A percentile compares a stretch with the other conserved stretches of the same genome.
These are phyloP conservation scores for Hysterium pulicare DNA, from an alignment of 2,329 filamentous ascomycete species.

Conservation along the genomic window DNA sequence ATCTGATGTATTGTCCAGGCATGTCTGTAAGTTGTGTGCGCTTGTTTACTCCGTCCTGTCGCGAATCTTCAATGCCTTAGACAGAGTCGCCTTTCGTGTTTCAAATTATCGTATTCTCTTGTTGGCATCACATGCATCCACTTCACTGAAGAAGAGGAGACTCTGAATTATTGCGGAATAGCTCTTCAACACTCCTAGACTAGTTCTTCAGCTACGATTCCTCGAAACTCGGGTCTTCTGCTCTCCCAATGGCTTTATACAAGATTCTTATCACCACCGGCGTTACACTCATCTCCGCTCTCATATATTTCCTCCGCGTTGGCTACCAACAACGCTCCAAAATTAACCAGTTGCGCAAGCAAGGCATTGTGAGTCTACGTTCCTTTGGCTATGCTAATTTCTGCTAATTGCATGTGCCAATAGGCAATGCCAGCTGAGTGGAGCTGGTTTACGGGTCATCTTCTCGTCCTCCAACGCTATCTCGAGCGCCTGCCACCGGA, in stretches of 20 bases:
- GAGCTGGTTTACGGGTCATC: conserved; percentile 12
- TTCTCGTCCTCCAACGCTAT: conserved; percentile 4
- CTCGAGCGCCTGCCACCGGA: background rate
- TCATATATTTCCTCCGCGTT: background rate
- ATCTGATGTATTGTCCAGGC: too few relatives aligned
- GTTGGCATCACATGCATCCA: too few relatives aligned
- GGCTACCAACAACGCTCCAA: background rate
- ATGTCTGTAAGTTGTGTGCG: too few relatives aligned
- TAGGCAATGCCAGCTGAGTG: conserved; percentile 9
- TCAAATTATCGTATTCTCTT: too few relatives aligned
- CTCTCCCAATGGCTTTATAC: background rate
- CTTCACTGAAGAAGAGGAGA: too few relatives aligned
- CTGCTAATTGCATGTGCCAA: background rate
- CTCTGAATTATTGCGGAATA: too few relatives aligned
- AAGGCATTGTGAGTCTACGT: background rate
- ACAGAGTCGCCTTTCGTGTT: too few relatives aligned
- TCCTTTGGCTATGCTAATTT: background rate
- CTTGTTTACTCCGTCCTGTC: too few relatives aligned
- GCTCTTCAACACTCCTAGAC: too few relatives aligned
- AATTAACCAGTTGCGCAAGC: background rate
- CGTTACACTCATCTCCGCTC: background rate
- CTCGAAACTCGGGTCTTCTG: too few relatives aligned
- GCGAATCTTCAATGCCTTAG: too few relatives aligned
- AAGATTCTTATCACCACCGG: conserved; percentile 1
- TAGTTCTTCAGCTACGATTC: too few relatives aligned